A percentile compares a stretch with the other conserved stretches of the same genome.
Evolutionary conservation across 495 filamentous ascomycete species (phyloP).

Genomic region (Corynascus novoguineensis): DNA sequence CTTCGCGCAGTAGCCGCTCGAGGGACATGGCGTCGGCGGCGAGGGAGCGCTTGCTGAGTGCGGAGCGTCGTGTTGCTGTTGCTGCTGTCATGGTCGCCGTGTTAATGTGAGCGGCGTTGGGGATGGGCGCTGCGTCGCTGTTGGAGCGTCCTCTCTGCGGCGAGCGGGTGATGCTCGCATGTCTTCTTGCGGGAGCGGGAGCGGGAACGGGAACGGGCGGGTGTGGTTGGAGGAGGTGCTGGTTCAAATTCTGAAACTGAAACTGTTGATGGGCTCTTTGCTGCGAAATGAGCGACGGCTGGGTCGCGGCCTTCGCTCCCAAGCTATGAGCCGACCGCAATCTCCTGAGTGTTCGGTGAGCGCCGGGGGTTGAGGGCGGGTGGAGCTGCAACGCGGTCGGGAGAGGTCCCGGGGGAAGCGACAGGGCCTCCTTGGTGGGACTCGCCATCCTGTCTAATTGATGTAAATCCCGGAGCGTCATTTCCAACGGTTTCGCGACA

Average conservation of each 20-base stretch:
- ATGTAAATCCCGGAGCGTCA: constrained; percentile 24
- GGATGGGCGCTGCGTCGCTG: constrained; percentile 55
- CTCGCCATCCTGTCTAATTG: constrained; percentile 34
- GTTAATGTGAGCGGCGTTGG: constrained; percentile 10
- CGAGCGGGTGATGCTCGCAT: constrained; percentile 41
- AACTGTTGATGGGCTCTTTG: constrained; percentile 36
- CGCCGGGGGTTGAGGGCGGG: constrained; percentile 29
- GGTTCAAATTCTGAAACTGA: constrained; percentile 17
- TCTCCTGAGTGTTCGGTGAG: constrained; percentile 47
- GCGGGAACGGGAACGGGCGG: too few relatives aligned
- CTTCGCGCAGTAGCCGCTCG: constrained; percentile 62
- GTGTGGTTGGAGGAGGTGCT: constrained; percentile 13
- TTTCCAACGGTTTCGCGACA: background rate
- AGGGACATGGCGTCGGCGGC: constrained; percentile 58
- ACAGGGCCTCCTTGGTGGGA: constrained; percentile 31
- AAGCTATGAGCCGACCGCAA: constrained; percentile 54
- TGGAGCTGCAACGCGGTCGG: constrained; percentile 25
- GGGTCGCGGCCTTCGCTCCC: constrained; percentile 37
- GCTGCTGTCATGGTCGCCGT: constrained; percentile 29
- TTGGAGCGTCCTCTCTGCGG: constrained; percentile 64
- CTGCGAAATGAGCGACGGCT: constrained; percentile 49
- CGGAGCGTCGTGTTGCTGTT: constrained; percentile 39
- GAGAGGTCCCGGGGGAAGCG: constrained; percentile 18
- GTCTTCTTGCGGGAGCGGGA: constrained; percentile 18
- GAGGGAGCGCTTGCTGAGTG: constrained; percentile 50